Base-by-base conservation (phyloP, 805 yeast genomes). In the Nakazawaea peltata region DNA sequence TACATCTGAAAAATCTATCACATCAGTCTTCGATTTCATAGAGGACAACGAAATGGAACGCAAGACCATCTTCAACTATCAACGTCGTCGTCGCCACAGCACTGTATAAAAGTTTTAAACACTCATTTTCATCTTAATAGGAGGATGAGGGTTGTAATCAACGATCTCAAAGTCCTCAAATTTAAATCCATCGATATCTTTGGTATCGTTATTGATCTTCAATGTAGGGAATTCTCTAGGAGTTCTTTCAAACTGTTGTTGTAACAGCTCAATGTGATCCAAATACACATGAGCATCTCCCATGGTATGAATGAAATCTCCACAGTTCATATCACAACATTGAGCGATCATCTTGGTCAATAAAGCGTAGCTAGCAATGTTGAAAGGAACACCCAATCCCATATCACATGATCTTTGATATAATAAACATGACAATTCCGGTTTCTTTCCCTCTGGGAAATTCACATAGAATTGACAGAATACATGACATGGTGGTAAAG, bases 381-480 rank as follows among this genome's bases (percentile, higher is more conserved):
- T 92, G 59, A 92, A 92, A 1, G 99, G 99, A 16, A 92, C 97
- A 11, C 99, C 99, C n/a, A 92, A 71, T 0, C 99, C 99, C 96
- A 92, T 88, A 53, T 92, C 99, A 59, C 97, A 90, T n/a, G 95
- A 83, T 50, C 99, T 74, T 62, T 92, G 99, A 59, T 92, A 92
- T 64, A 92, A 65, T 40, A 81, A 72, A 56, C 98, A 92, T 10
- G 92, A 82, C 37, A 92, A 69, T 49, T 69, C 76, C 16, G 94
- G 94, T 47, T 60, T 74, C 4, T 52, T 40, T 19, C 63, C 63
- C 33, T 59, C 53, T n/a, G 94, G 90, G 62, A 82, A 83, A 48
- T 72, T 82, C 26, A 92, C 98, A 54, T 83, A 92, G 53, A 92
- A 92, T 58, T 92, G 99, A 37, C 94, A 79, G 53, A 92, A 84